These are phyloP conservation scores for Phalaenopsis hybrid DNA, from an alignment of 116 monocot genomes.

Conservation along the genomic window DNA sequence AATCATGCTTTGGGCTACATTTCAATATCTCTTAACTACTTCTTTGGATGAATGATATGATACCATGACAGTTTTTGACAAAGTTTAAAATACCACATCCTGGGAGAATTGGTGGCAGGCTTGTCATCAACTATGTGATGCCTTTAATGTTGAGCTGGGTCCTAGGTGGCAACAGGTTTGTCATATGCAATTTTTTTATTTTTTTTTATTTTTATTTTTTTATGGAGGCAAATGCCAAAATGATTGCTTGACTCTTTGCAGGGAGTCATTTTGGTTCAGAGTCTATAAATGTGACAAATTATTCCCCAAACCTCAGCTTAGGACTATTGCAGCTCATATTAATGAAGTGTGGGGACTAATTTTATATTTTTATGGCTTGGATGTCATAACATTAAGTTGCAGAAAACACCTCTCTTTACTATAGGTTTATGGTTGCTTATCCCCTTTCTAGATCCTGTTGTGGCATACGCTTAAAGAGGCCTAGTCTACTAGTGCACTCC, in stretches of 20 bases:
- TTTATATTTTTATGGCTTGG: background rate
- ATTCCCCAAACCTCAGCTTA: too few relatives aligned
- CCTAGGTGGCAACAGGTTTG: constrained; percentile 88
- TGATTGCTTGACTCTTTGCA: too few relatives aligned
- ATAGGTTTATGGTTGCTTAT: background rate
- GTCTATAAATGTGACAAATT: too few relatives aligned
- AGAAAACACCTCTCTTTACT: background rate
- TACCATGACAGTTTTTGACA: constrained; percentile 64
- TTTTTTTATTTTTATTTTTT: background rate
- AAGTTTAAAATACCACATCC: constrained; percentile 91
- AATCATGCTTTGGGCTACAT: background rate
- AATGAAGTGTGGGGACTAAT: too few relatives aligned
- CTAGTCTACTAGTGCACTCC: too few relatives aligned
- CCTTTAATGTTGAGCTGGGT: constrained; percentile 93
- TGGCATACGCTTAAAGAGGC: too few relatives aligned
- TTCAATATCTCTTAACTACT: background rate
- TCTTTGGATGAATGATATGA: constrained; percentile 3
- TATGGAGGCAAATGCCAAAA: too few relatives aligned
- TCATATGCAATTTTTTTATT: constrained; percentile 8
- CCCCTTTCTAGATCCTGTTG: too few relatives aligned
- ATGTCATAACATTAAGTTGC: background rate
- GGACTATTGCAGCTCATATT: too few relatives aligned
- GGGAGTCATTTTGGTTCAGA: too few relatives aligned
- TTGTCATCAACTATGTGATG: constrained; percentile 80
- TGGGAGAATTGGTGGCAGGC: constrained; percentile 94